Conservation (phyloP, 2,329 filamentous ascomycete genomes). For the Graphilbum sp. region DNA sequence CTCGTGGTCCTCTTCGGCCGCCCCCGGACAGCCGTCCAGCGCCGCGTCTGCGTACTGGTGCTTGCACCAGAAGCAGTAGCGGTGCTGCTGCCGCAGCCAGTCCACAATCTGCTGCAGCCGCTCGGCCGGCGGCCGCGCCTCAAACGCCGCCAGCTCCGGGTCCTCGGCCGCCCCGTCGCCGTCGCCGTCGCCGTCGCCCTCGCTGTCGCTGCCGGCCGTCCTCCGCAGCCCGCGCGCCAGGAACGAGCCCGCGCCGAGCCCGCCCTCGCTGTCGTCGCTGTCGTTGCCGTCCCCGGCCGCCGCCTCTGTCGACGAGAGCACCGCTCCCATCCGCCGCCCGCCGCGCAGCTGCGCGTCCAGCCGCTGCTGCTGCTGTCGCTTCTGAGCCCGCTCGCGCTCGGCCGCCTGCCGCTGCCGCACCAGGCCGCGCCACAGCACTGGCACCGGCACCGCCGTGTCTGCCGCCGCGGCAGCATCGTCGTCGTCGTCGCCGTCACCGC, state of each 20-base stretch:
- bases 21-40: conserved; percentile 81
- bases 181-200: conserved; percentile 51
- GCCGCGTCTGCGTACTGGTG: conserved; percentile 53
- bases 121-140: conserved; percentile 49
- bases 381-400: conserved; percentile 49
- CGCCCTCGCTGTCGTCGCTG: conserved; percentile 68
- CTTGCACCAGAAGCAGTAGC: conserved; percentile 97
- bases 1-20: conserved; percentile 70
- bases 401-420: conserved; percentile 52
- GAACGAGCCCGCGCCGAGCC: conserved; percentile 30
- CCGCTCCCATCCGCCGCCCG: neutral
- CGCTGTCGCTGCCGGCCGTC: conserved; percentile 40
- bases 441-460: conserved; percentile 25
- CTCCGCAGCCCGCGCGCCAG: conserved; percentile 20
- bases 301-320: too few relatives aligned
- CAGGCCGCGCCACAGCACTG: conserved; percentile 65
- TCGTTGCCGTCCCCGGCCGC: conserved; percentile 40
- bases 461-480: conserved; percentile 35
- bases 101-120: conserved; percentile 48
- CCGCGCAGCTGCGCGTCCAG: conserved; percentile 7
- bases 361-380: conserved; percentile 39
- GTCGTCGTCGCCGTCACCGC: conserved; percentile 11
- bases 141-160: conserved; percentile 63
- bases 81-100: conserved; percentile 52
- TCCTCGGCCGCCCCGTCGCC: conserved; percentile 25